phyloP scores from a whole-genome alignment of 805 yeast species.

The Candida chilensis region DNA sequence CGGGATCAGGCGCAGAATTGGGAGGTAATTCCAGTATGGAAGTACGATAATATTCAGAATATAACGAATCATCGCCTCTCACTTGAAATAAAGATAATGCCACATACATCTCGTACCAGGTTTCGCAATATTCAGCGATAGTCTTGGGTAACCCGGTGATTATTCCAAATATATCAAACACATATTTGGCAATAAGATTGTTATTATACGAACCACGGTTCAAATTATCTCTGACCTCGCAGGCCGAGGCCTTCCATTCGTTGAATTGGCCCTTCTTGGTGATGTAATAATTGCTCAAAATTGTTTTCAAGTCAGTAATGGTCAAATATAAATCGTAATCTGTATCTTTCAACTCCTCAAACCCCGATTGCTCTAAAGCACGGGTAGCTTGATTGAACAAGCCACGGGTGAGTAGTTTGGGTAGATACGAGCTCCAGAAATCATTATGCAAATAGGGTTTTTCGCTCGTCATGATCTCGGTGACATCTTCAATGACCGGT shows the following conservation, averaged over 20 bases:
- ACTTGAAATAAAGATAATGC: conserved; percentile 52
- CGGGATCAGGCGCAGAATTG: conserved; percentile 17
- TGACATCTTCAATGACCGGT: conserved; percentile 45
- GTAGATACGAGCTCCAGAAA: conserved; percentile 57
- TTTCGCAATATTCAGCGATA: conserved; percentile 38
- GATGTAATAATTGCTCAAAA: conserved; percentile 31
- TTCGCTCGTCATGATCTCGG: conserved; percentile 30
- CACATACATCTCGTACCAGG: conserved; percentile 63
- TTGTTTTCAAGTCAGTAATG: conserved; percentile 27
- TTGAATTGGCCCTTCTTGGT: conserved; percentile 29
- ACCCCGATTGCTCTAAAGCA: conserved; percentile 35
- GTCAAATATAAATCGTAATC: conserved; percentile 21
- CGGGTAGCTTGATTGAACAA: conserved; percentile 44
- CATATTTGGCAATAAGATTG: conserved; percentile 18
- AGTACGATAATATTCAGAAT: conserved; percentile 19
- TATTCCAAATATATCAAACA: conserved; percentile 30
- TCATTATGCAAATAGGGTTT: conserved; percentile 37
- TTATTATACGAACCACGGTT: conserved; percentile 10
- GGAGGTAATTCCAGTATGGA: conserved; percentile 23
- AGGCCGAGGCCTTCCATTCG: conserved; percentile 40
- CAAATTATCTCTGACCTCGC: conserved; percentile 37
- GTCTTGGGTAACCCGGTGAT: conserved; percentile 40
- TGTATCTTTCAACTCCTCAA: conserved; percentile 20
- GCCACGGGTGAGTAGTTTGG: conserved; percentile 54
- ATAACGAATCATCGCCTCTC: conserved; percentile 27